Percentiles rank a stretch among this genome's conserved stretches.
Evolutionary conservation across 1,139 yeast genomes (phyloP).

Genomic region (Groenewaldozyma sp.): DNA sequence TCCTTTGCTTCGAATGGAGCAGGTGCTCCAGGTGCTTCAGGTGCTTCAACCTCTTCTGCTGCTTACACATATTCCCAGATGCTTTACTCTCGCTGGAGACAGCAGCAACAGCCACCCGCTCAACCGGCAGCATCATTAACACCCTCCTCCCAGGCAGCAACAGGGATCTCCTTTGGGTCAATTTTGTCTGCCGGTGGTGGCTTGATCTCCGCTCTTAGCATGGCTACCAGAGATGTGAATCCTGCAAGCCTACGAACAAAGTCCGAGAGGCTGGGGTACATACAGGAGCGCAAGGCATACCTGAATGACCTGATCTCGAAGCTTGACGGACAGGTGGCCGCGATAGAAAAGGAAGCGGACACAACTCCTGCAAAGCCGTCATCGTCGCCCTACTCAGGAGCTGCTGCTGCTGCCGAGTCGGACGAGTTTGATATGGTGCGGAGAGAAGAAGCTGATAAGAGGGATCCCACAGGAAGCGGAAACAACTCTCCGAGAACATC

Average conservation of each 20-base stretch:
- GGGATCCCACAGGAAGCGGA: not conserved
- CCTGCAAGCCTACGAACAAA: constrained; percentile 13
- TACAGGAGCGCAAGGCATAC: constrained; percentile 15
- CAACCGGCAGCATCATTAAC: constrained; percentile 4
- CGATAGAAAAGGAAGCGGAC: constrained; percentile 14
- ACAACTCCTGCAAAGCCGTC: constrained; percentile 1
- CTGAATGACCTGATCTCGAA: constrained; percentile 14
- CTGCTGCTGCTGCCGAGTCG: not conserved
- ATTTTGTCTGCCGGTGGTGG: not conserved
- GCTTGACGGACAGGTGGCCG: constrained; percentile 16
- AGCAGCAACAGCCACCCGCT: not conserved
- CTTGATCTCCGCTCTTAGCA: not conserved
- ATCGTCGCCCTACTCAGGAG: too few species aligned
- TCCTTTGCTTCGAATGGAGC: not conserved
- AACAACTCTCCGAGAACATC: too few species aligned
- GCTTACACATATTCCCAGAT: too few species aligned
- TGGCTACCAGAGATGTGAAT: constrained; percentile 4
- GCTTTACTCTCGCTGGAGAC: too few species aligned
- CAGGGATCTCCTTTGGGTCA: too few species aligned
- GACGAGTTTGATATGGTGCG: constrained; percentile 20
- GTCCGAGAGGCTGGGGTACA: constrained; percentile 13
- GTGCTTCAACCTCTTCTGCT: constrained; percentile 2
- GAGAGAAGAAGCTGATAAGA: constrained; percentile 16
- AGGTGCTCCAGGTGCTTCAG: not conserved
- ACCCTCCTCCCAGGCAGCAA: too few species aligned